phyloP scores from a whole-genome alignment of 2,329 filamentous ascomycete species.

The Diplodia intermedia region DNA sequence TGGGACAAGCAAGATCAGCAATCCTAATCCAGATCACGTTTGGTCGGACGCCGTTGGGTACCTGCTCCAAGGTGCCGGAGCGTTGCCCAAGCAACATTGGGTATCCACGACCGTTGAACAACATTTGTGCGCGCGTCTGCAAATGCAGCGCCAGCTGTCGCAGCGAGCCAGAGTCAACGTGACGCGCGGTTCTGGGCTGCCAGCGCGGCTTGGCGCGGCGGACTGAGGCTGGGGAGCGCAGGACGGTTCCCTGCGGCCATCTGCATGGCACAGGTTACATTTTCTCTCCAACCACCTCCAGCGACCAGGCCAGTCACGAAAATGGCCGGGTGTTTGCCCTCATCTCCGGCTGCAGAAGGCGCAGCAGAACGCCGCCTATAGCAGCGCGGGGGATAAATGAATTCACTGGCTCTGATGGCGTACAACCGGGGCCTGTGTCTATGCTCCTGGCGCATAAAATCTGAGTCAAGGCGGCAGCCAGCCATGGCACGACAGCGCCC shows the following conservation, averaged over 20 bases:
- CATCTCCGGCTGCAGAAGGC: conserved; percentile 20
- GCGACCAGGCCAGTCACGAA: conserved; percentile 8
- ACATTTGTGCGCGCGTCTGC: neutral
- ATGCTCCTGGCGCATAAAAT: conserved; percentile 23
- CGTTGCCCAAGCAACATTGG: conserved; percentile 32
- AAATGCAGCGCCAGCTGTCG: conserved; percentile 23
- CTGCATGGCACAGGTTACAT: conserved; percentile 27
- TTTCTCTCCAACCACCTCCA: conserved; percentile 22
- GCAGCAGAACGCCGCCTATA: conserved; percentile 20
- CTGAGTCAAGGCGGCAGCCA: conserved; percentile 31
- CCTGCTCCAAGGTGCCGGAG: conserved; percentile 21
- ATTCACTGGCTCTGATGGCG: conserved; percentile 17
- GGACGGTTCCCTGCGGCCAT: conserved; percentile 24
- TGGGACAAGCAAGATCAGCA: conserved; percentile 25
- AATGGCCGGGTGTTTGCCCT: conserved; percentile 26
- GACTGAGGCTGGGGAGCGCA: conserved; percentile 27
- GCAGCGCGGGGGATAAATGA: conserved; percentile 11
- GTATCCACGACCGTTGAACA: conserved; percentile 17
- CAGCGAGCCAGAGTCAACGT: conserved; percentile 3
- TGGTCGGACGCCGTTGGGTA: conserved; percentile 25
- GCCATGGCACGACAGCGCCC: conserved; percentile 26
- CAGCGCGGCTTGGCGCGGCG: conserved; percentile 15
- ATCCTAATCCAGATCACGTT: conserved; percentile 22
- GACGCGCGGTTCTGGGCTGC: conserved; percentile 4
- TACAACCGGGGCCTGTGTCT: conserved; percentile 8